Evolutionary conservation across 768 basidiomycete species (phyloP).

Genomic region (Lentinus brumalis): DNA sequence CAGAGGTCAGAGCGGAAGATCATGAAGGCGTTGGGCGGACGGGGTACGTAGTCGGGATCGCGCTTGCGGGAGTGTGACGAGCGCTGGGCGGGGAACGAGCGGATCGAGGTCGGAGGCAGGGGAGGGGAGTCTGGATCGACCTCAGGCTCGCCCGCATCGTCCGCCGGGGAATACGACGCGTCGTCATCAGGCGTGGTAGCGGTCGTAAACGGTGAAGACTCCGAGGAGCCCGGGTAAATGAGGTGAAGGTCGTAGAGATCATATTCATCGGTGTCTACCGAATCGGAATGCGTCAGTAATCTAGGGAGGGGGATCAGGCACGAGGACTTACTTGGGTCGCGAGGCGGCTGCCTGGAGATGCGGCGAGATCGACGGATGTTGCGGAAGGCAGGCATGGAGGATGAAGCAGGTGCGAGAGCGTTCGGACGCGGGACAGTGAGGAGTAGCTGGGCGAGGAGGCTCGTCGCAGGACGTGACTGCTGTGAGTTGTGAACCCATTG

Average conservation of each 20-base stretch:
- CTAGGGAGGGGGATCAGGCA: neutral
- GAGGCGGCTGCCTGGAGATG: constrained; percentile 42
- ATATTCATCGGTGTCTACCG: constrained; percentile 28
- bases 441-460: constrained; percentile 5
- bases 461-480: constrained; percentile 6
- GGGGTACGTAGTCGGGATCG: constrained; percentile 53
- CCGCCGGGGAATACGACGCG: neutral
- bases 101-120: constrained; percentile 9
- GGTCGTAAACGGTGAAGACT: constrained; percentile 16
- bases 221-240: constrained; percentile 21
- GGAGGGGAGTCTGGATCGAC: constrained; percentile 7
- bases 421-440: constrained; percentile 4
- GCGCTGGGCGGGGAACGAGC: constrained; percentile 30
- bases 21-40: constrained; percentile 88
- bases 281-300: constrained; percentile 9
- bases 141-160: constrained; percentile 13
- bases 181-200: constrained; percentile 2
- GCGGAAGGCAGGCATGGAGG: constrained; percentile 35
- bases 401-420: constrained; percentile 1
- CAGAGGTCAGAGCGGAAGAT: constrained; percentile 74
- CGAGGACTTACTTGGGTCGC: constrained; percentile 33
- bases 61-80: constrained; percentile 45
- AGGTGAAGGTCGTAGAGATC: constrained; percentile 29
- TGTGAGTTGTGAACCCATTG: constrained; percentile 4
- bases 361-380: constrained; percentile 46